Percentiles rank a stretch among this genome's conserved stretches.
phyloP scores from a whole-genome alignment of 306 rosid species.

The Lotus japonicus region DNA sequence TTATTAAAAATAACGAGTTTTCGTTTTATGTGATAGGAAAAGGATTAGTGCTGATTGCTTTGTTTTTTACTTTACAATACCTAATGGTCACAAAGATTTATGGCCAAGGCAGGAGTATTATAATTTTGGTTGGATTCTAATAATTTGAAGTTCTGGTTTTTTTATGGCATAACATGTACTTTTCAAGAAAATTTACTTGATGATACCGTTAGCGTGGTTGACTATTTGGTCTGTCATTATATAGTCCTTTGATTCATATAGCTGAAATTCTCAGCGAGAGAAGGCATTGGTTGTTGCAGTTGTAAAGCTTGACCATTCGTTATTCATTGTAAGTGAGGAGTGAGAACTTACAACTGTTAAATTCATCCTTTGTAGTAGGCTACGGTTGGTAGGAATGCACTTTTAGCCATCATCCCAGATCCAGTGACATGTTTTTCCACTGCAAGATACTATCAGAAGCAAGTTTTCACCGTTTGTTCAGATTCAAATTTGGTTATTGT shows the following conservation, averaged over 20 bases:
- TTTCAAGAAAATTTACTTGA: conserved; percentile 1
- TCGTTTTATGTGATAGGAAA: conserved; percentile 3
- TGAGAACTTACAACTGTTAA: conserved; percentile 26
- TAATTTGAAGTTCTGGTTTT: not conserved
- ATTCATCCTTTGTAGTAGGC: conserved; percentile 59
- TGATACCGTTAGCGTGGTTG: not conserved
- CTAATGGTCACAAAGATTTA: not conserved
- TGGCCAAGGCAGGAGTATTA: not conserved
- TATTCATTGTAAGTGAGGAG: conserved; percentile 26
- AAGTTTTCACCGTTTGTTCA: conserved; percentile 54
- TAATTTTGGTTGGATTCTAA: not conserved
- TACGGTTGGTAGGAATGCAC: conserved; percentile 64
- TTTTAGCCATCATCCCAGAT: conserved; percentile 81
- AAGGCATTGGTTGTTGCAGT: too few relatives aligned
- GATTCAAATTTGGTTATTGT: conserved; percentile 82
- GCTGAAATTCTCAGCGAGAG: too few relatives aligned
- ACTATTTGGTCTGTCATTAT: not conserved
- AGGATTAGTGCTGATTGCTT: not conserved
- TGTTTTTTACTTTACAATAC: not conserved
- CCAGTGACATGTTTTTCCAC: conserved; percentile 97
- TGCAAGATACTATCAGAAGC: conserved; percentile 86
- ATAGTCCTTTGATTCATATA: not conserved
- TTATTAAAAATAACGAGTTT: not conserved
- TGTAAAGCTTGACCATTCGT: not conserved
- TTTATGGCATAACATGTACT: not conserved